Base-by-base conservation (phyloP, 352 stramenopile species). In the Phytopythium boreale region DNA sequence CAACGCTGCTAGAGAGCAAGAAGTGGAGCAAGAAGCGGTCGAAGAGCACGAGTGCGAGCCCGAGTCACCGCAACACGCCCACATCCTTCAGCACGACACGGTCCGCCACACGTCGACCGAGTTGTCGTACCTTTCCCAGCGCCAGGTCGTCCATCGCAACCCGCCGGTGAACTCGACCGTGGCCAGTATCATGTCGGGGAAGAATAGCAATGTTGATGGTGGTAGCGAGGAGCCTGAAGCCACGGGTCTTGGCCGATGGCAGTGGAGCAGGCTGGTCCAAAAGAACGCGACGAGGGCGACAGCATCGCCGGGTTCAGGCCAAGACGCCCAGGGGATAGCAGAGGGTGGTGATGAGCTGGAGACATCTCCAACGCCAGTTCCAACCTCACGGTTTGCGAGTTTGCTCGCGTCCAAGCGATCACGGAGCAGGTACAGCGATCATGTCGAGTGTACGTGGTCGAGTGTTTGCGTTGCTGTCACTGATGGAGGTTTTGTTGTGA, bases 81-180 rank as follows among this genome's bases (percentile, higher is more conserved):
- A 78, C 43, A 56, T 85, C 24, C 56, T 87, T n/a, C 71, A 79
- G 41, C 73, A 77, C 26, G 77, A 75, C 27, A 77, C 77, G 20
- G 62, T 90, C 8, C 70, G 82, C 19, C 70, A 86, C 41, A 85
- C 82, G 9, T 88, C 85, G 19, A 86, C 82, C 0, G 85, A 94
- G 59, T 57, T 94, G 36, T 85, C 76, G 15, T 89, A 87, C 53
- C 82, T 94, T 47, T 92, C 85, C 1, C 85, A 94, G 60, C 76
- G 83, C 10, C 85, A 92, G 64, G 85, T 94, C 5, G 80, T 94
- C 22, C 80, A 92, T 59, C 80, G 84, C 4, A 79, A 92, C 56
- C 81, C 82, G 27, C 83, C 83, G 4, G 82, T 85, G 19, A 74
- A 80, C 12, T 57, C 61, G 37, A 65, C 62, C 6, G 60, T 61